Conservation (phyloP, 164 flowering plant genomes). For the Umbellularia californica region DNA sequence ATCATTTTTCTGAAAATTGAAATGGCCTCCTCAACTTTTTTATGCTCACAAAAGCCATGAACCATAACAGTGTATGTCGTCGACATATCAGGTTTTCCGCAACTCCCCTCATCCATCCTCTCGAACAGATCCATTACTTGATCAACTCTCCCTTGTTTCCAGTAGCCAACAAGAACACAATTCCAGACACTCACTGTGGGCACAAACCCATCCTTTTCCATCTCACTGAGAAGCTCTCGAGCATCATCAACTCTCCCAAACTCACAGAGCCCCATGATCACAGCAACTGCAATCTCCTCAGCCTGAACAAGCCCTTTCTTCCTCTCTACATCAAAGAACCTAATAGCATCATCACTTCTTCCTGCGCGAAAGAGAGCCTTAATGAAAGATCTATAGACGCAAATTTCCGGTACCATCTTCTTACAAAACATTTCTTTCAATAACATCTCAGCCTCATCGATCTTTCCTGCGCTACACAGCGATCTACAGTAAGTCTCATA, state of each 20-base stretch:
- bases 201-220: constrained; percentile 11
- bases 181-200: constrained; percentile 16
- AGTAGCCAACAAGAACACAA: constrained; percentile 28
- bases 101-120: constrained; percentile 21
- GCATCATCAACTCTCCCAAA: constrained; percentile 30
- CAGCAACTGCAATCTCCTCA: constrained; percentile 23
- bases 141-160: constrained; percentile 20
- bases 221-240: constrained; percentile 22
- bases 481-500: constrained; percentile 37
- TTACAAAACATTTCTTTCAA: constrained; percentile 38
- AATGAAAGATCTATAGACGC: constrained; percentile 33
- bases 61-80: constrained; percentile 27
- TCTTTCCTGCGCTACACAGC: constrained; percentile 28
- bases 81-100: constrained; percentile 14
- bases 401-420: constrained; percentile 25
- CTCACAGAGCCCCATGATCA: constrained; percentile 27
- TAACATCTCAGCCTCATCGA: constrained; percentile 34
- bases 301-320: constrained; percentile 26
- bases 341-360: constrained; percentile 36
- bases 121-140: constrained; percentile 32
- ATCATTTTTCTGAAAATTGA: constrained; percentile 30
- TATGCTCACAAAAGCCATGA: constrained; percentile 22
- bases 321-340: constrained; percentile 26
- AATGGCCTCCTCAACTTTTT: constrained; percentile 23
- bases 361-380: constrained; percentile 35